Evolutionary conservation across 2,329 filamentous ascomycete genomes (phyloP).

Genomic region (Ascochyta lentis): DNA sequence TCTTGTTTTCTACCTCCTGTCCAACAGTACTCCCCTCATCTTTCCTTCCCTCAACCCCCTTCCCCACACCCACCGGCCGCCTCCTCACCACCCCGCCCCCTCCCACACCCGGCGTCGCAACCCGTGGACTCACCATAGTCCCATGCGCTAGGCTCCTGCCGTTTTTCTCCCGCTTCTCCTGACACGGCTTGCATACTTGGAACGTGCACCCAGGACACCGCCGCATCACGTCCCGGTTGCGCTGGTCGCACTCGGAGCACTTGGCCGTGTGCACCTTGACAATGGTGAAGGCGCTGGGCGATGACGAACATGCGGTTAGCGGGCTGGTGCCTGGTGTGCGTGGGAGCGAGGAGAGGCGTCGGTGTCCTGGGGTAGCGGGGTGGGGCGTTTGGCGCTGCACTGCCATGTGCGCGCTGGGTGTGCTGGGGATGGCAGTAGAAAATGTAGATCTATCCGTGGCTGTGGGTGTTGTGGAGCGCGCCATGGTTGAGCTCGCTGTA

Average conservation of each 20-base stretch:
- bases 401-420: constrained; percentile 1
- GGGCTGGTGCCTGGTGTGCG: constrained; percentile 19
- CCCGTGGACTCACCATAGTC: constrained; percentile 20
- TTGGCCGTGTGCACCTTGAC: constrained; percentile 47
- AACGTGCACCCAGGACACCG: constrained; percentile 46
- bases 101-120: constrained; percentile 1
- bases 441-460: no score
- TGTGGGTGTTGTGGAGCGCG: constrained; percentile 1
- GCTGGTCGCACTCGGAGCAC: constrained; percentile 44
- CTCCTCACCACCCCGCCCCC: constrained; percentile 3
- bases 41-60: not conserved
- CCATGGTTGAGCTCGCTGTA: not conserved
- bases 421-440: not conserved
- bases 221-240: constrained; percentile 40
- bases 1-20: not conserved
- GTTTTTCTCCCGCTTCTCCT: constrained; percentile 15
- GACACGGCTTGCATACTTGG: constrained; percentile 43
- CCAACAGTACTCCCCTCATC: not conserved
- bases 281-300: constrained; percentile 28
- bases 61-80: not conserved
- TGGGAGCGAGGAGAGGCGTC: constrained; percentile 4
- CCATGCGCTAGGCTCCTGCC: constrained; percentile 34
- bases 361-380: constrained; percentile 5
- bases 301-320: constrained; percentile 20
- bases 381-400: constrained; percentile 1